Percentiles rank a stretch among this genome's conserved stretches.
Conservation (phyloP, 768 basidiomycete species). For the Hydnomerulius pinastri region DNA sequence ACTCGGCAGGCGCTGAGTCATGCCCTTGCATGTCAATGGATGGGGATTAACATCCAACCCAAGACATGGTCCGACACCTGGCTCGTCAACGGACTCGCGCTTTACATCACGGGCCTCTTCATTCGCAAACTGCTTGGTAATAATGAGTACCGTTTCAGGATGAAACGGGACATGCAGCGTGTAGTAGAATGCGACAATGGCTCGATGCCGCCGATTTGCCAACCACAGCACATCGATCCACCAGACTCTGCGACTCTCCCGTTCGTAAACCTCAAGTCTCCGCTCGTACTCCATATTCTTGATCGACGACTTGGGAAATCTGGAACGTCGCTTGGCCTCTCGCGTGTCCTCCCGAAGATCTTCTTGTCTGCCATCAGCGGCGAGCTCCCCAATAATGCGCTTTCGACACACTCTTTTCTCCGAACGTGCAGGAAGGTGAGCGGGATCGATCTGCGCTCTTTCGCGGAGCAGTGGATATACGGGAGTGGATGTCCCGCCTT, state of each 20-base stretch:
- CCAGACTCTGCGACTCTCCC: slow-evolving; percentile 78
- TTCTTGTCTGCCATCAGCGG: slow-evolving; percentile 93
- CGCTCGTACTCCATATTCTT: slow-evolving; percentile 94
- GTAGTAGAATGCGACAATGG: slow-evolving; percentile 88
- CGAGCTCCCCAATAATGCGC: slow-evolving; percentile 79
- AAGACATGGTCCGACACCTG: slow-evolving; percentile 93
- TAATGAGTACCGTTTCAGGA: slow-evolving; percentile 93
- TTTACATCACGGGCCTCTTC: slow-evolving; percentile 89
- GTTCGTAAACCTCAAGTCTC: slow-evolving; percentile 94
- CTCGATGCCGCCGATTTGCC: slow-evolving; percentile 89
- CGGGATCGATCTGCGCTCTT: slow-evolving; percentile 84
- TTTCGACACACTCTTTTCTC: slow-evolving; percentile 90
- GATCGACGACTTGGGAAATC: slow-evolving; percentile 93
- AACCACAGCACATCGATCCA: slow-evolving; percentile 82
- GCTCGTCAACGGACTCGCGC: slow-evolving; percentile 93
- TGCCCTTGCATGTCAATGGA: slow-evolving; percentile 94
- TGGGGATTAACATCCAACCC: slow-evolving; percentile 93
- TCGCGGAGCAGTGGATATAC: slow-evolving; percentile 99
- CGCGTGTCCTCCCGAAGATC: slow-evolving; percentile 92
- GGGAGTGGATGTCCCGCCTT: slow-evolving; percentile 95
- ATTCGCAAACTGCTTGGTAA: slow-evolving; percentile 86
- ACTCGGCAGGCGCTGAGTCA: slow-evolving; percentile 85
- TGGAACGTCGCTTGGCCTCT: slow-evolving; percentile 91
- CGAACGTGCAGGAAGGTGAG: slow-evolving; percentile 91
- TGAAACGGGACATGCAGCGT: slow-evolving; percentile 96